Conservation (phyloP, 2,329 filamentous ascomycete species). For the Ophiosphaerella herpotricha region DNA sequence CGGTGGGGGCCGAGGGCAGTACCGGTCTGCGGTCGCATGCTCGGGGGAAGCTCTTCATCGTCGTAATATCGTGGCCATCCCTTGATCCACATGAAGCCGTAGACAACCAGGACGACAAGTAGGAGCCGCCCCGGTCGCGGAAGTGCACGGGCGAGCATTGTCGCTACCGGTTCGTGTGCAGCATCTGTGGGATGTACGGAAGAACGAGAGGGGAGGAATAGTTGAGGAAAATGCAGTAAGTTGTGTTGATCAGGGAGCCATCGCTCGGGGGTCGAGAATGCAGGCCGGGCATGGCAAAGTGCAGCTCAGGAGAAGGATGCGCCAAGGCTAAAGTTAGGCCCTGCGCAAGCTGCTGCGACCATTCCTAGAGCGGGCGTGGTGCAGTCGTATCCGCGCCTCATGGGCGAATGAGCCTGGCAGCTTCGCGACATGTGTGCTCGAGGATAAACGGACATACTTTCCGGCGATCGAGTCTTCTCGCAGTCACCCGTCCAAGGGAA, state of each 20-base stretch:
- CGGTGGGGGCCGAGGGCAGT: conserved; percentile 20
- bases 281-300: too few species aligned
- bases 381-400: too few species aligned
- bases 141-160: conserved; percentile 30
- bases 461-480: neutral
- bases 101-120: conserved; percentile 22
- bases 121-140: conserved; percentile 30
- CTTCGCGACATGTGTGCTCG: neutral
- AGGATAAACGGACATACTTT: neutral
- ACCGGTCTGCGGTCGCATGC: conserved; percentile 18
- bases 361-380: too few species aligned
- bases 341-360: too few species aligned
- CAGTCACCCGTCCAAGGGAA: neutral
- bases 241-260: too few species aligned
- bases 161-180: conserved; percentile 13
- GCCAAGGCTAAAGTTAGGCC: too few species aligned
- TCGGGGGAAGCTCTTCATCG: conserved; percentile 36
- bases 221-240: too few species aligned
- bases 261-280: too few species aligned
- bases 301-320: too few species aligned
- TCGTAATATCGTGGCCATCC: conserved; percentile 40
- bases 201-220: neutral
- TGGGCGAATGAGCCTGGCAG: neutral
- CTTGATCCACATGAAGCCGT: conserved; percentile 39
- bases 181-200: conserved; percentile 10